Evolutionary conservation across 2,329 filamentous ascomycete genomes (phyloP).

Genomic region (Penicillium palitans): DNA sequence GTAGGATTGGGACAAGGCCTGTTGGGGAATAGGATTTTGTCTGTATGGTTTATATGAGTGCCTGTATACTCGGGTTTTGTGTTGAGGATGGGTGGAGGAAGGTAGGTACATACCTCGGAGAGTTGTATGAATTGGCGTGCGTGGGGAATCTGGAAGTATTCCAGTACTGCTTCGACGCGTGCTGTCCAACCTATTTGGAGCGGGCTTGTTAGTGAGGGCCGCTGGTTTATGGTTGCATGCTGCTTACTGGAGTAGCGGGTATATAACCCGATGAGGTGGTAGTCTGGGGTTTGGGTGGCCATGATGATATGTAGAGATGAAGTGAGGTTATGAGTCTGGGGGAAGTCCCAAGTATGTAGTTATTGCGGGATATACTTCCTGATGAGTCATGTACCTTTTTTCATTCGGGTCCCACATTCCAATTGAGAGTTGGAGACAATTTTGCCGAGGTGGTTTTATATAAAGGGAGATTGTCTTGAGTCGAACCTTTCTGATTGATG

Average conservation of each 20-base stretch:
- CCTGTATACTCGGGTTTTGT: not conserved
- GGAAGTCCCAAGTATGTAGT: not conserved
- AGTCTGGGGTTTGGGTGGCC: conserved; percentile 18
- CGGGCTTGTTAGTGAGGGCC: not conserved
- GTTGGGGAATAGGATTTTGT: conserved; percentile 28
- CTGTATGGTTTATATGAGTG: conserved; percentile 15
- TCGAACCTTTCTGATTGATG: not conserved
- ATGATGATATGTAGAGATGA: not conserved
- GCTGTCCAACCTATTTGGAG: conserved; percentile 35
- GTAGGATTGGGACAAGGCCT: conserved; percentile 34
- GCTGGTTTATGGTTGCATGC: not conserved
- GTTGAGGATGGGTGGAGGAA: not conserved
- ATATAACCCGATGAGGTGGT: conserved; percentile 32
- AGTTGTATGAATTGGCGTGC: conserved; percentile 26
- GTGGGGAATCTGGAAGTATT: conserved; percentile 38
- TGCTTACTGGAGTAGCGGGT: conserved; percentile 38
- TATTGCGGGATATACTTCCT: not conserved
- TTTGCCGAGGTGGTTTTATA: not conserved
- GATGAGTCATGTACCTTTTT: not conserved
- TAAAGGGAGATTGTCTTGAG: not conserved
- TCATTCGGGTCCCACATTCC: not conserved
- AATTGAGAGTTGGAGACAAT: not conserved
- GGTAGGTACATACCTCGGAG: conserved; percentile 24
- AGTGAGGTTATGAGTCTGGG: not conserved
- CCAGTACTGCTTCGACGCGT: conserved; percentile 35